Conservation (phyloP, 345 rosid genomes). For the Rhodomyrtus tomentosa region DNA sequence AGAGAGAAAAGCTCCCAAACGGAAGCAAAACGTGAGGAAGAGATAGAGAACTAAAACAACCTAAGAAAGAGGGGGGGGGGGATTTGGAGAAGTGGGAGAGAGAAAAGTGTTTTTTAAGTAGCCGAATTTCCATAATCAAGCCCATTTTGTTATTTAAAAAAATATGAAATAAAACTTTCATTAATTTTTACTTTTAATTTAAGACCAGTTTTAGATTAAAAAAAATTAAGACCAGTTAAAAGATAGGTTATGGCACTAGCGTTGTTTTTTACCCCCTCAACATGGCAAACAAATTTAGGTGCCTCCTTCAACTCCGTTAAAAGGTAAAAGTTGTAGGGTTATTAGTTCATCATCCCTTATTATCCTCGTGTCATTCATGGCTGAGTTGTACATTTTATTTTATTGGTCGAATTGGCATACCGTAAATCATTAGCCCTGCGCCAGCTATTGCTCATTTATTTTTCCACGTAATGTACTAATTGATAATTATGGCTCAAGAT, state of each 20-base stretch:
- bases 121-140: not conserved
- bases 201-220: too few relatives aligned
- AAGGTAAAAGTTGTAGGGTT: not conserved
- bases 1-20: too few relatives aligned
- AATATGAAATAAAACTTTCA: not conserved
- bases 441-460: not conserved
- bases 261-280: not conserved
- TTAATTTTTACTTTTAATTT: not conserved
- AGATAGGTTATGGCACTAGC: too few relatives aligned
- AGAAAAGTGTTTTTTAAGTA: too few relatives aligned
- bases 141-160: not conserved
- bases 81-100: too few relatives aligned
- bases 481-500: not conserved
- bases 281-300: not conserved
- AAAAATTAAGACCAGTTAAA: too few relatives aligned
- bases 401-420: not conserved
- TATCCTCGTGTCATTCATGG: not conserved
- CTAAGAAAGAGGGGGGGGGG: too few relatives aligned
- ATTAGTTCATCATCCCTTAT: not conserved
- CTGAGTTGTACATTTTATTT: not conserved
- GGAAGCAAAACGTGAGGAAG: too few relatives aligned
- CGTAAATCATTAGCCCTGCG: not conserved
- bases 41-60: too few relatives aligned
- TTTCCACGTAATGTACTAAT: not conserved
- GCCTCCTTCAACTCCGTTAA: not conserved